These are phyloP conservation scores for Babesia caballi DNA, from an alignment of 169 alveolate species.

Conservation along the genomic window DNA sequence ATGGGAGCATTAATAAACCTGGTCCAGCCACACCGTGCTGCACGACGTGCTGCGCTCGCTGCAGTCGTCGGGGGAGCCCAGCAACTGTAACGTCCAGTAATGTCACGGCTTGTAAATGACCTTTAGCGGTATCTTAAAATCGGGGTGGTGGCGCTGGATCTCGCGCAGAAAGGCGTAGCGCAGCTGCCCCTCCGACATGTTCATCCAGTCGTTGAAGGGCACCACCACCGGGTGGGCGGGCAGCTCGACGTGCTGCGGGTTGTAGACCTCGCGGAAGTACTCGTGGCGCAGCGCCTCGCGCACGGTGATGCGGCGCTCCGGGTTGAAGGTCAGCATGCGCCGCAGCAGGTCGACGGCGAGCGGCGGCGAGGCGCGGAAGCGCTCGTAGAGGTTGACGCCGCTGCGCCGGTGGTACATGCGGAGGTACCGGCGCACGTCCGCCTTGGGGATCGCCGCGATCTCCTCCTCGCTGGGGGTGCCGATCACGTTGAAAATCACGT, in stretches of 20 bases:
- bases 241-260: slow-evolving; percentile 43
- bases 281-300: slow-evolving; percentile 91
- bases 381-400: slow-evolving; percentile 74
- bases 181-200: slow-evolving; percentile 86
- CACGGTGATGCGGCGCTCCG: slow-evolving; percentile 88
- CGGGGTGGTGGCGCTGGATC: slow-evolving; percentile 82
- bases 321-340: slow-evolving; percentile 90
- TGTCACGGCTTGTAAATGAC: slow-evolving; percentile 39
- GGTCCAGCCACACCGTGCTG: slow-evolving; percentile 4
- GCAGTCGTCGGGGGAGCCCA: slow-evolving; percentile 14
- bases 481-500: slow-evolving; percentile 91
- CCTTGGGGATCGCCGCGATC: slow-evolving; percentile 80
- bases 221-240: slow-evolving; percentile 63
- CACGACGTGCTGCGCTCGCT: slow-evolving; percentile 20
- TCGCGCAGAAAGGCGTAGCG: slow-evolving; percentile 79
- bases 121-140: slow-evolving; percentile 76
- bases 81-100: slow-evolving; percentile 28
- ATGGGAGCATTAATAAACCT: background rate
- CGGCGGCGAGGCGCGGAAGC: slow-evolving; percentile 85
- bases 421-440: slow-evolving; percentile 83
- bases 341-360: slow-evolving; percentile 86
- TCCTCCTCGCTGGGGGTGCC: slow-evolving; percentile 98
- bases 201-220: slow-evolving; percentile 89
- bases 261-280: slow-evolving; percentile 82
- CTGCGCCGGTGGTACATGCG: slow-evolving; percentile 77